phyloP scores from a whole-genome alignment of 768 basidiomycete genomes.

The Trametes villosa region DNA sequence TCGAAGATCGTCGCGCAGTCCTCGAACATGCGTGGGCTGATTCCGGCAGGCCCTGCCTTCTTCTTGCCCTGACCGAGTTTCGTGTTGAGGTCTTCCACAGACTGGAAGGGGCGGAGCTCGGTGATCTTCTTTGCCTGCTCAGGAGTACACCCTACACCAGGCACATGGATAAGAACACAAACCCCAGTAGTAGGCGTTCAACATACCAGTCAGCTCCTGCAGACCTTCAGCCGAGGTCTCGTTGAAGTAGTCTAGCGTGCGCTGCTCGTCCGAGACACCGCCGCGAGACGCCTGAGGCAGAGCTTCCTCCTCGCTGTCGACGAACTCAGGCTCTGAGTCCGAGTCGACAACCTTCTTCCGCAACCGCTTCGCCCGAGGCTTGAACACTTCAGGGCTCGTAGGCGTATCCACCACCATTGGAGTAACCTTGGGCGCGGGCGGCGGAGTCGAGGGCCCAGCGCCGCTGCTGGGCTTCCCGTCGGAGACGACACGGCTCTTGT shows the following conservation, averaged over 20 bases:
- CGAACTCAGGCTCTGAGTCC: constrained; percentile 61
- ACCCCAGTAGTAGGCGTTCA: neutral
- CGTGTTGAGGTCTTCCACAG: constrained; percentile 69
- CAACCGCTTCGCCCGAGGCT: constrained; percentile 52
- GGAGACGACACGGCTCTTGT: constrained; percentile 64
- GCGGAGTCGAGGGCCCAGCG: constrained; percentile 19
- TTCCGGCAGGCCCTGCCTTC: constrained; percentile 78
- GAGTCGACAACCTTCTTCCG: constrained; percentile 69
- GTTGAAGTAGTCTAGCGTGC: constrained; percentile 74
- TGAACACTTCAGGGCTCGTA: constrained; percentile 44
- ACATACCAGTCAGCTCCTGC: constrained; percentile 76
- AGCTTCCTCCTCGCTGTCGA: constrained; percentile 50
- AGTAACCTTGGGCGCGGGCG: constrained; percentile 35
- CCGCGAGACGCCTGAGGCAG: constrained; percentile 21
- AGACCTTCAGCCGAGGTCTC: constrained; percentile 61
- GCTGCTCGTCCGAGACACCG: constrained; percentile 43
- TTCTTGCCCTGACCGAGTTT: constrained; percentile 89
- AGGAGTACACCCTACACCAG: constrained; percentile 64
- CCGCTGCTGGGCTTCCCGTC: constrained; percentile 32
- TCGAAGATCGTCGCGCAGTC: constrained; percentile 84
- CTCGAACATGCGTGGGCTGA: constrained; percentile 90
- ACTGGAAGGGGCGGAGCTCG: constrained; percentile 77
- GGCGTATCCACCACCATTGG: constrained; percentile 46
- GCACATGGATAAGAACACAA: constrained; percentile 5
- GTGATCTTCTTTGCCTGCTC: constrained; percentile 85